A percentile compares a stretch with the other conserved stretches of the same genome.
phyloP scores from a whole-genome alignment of 1,139 yeast species.

The Yamadazyma atlantica region DNA sequence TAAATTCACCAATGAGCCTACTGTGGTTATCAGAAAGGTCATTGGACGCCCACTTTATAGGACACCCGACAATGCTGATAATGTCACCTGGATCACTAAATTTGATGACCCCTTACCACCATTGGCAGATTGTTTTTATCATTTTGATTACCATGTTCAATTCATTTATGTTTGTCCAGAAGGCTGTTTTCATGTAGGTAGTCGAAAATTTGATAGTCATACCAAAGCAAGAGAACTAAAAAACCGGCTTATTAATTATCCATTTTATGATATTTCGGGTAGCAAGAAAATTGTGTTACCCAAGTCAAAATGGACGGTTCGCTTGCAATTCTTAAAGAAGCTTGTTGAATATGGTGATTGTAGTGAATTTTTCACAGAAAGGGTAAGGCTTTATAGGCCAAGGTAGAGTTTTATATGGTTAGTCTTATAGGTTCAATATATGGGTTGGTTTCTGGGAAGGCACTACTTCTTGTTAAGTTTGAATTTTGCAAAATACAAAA shows the following conservation, averaged over 20 bases:
- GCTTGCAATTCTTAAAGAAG: background rate
- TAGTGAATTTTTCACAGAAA: background rate
- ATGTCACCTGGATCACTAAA: background rate
- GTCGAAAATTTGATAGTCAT: background rate
- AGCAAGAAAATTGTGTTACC: background rate
- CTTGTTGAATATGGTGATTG: background rate
- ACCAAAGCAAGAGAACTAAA: background rate
- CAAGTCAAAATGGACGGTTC: background rate
- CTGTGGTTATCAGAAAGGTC: background rate
- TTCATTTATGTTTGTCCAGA: background rate
- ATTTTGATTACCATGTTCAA: slow-evolving; percentile 1
- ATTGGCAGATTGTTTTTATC: background rate
- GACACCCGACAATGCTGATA: background rate
- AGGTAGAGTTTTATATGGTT: background rate
- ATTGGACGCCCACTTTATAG: background rate
- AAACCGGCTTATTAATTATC: background rate
- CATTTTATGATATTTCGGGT: too few species aligned
- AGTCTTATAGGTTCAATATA: too few species aligned
- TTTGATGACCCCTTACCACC: slow-evolving; percentile 1
- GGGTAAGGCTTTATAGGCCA: background rate
- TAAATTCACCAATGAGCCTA: background rate
- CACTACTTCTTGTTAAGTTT: too few species aligned
- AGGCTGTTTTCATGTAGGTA: background rate
- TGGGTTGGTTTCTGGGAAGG: too few species aligned
- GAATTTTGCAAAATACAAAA: too few species aligned